Base-by-base conservation (phyloP, 2,329 filamentous ascomycete species). In the Aspergillus sp. region DNA sequence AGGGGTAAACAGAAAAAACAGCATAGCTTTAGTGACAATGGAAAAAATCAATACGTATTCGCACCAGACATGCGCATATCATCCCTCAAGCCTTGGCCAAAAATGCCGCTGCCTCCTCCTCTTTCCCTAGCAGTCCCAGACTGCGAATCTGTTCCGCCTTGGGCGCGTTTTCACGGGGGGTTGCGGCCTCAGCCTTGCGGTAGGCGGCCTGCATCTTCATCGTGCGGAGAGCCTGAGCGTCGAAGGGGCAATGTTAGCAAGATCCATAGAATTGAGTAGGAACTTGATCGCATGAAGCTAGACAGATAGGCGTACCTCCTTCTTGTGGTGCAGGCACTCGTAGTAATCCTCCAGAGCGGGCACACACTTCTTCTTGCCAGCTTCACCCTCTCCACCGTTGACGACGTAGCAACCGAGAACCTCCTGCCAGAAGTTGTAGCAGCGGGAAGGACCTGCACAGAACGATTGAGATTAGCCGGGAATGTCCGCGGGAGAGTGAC, bases 381-480 rank as follows among this genome's bases (percentile, higher is more conserved):
- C 84, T 73, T 93, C 90, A 58, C 94, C 90, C 66, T 89, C 82
- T 67, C 85, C 86, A 58, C 92, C 92, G 82, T 98, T 98, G 75
- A 97, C 89, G 63, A 97, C 92, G 79, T 99, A 99, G 87, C 95
- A 99, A 72, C 92, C 92, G 76, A 99, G 90, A 67, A 98, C 88
- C 81, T 99, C 95, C 82, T 99, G 95, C 95, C 95, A 99, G 87
- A 97, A 99, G 76, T 93, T 91, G 84, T 97, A 98, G 88, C 95
- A 99, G 79, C 94, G 91, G 71, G 83, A 85, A 67, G 85, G 85
- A 72, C 87, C 87, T 89, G 72, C 39, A 58, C 52, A 58, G 55
- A 62, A 58, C 55, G 32, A 62, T 62, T 38, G 60, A 49, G 21
- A 63, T 74, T 67, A 73, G 70, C 66, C 52, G 59, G 47, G 32